These are phyloP conservation scores for Rhododendron ovatum DNA, from an alignment of 148 eudicot species.

Conservation along the genomic window DNA sequence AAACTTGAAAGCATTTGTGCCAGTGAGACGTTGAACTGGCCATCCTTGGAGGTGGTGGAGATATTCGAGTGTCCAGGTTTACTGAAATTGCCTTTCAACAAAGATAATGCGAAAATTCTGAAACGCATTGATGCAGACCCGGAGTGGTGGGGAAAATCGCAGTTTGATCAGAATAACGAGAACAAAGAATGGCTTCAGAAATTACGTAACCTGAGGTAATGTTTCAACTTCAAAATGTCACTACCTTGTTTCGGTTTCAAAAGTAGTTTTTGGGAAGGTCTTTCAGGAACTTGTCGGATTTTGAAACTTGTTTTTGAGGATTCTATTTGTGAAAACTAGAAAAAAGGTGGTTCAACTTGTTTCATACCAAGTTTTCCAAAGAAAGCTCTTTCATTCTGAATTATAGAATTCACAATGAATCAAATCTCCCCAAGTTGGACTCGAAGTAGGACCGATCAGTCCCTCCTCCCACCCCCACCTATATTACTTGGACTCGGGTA, in stretches of 20 bases:
- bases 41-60: conserved; percentile 5
- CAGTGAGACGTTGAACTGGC: background rate
- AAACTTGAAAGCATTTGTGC: background rate
- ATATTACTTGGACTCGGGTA: too few species aligned
- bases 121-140: background rate
- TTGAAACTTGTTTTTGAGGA: background rate
- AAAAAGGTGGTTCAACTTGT: too few species aligned
- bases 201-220: background rate
- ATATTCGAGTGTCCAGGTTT: background rate
- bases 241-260: background rate
- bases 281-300: background rate
- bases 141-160: background rate
- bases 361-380: too few species aligned
- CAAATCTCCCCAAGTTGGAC: too few species aligned
- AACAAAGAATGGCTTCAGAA: background rate
- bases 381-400: too few species aligned
- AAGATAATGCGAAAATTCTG: background rate
- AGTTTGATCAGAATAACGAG: background rate
- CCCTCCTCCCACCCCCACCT: too few species aligned
- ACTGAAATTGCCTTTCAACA: background rate
- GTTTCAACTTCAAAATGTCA: background rate
- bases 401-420: too few species aligned
- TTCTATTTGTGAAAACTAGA: too few species aligned
- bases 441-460: too few species aligned
- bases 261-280: background rate